These are phyloP conservation scores for Turnera subulata DNA, from an alignment of 345 rosid genomes.

Conservation along the genomic window DNA sequence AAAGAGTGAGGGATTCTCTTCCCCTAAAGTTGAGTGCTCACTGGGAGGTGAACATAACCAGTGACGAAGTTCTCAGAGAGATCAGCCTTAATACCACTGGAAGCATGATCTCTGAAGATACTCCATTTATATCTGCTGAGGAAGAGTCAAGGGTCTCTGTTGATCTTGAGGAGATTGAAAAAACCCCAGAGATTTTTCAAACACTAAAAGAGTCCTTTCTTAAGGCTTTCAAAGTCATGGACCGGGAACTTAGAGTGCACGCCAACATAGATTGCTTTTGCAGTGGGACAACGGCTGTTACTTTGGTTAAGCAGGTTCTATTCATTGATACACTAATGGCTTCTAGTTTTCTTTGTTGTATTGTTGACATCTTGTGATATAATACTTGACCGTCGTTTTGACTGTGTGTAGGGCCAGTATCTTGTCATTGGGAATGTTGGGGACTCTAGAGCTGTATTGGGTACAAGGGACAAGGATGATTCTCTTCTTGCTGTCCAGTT, in stretches of 20 bases:
- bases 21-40: slow-evolving; percentile 74
- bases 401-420: slow-evolving; percentile 53
- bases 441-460: slow-evolving; percentile 93
- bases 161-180: slow-evolving; percentile 48
- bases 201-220: slow-evolving; percentile 77
- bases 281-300: slow-evolving; percentile 98
- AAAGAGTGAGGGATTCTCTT: slow-evolving; percentile 87
- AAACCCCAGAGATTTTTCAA: slow-evolving; percentile 48
- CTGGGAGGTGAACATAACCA: slow-evolving; percentile 65
- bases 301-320: slow-evolving; percentile 83
- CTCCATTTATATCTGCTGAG: slow-evolving; percentile 53
- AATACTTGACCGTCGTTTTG: slow-evolving; percentile 10
- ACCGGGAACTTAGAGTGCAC: slow-evolving; percentile 79
- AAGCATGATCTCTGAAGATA: slow-evolving; percentile 52
- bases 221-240: slow-evolving; percentile 91
- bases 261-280: slow-evolving; percentile 77
- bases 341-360: background rate
- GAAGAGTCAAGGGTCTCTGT: slow-evolving; percentile 57
- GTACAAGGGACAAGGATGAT: slow-evolving; percentile 62
- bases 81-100: slow-evolving; percentile 46
- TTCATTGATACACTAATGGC: slow-evolving; percentile 7
- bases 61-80: slow-evolving; percentile 46
- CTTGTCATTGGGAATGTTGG: slow-evolving; percentile 86
- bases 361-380: slow-evolving; percentile 7
- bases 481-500: slow-evolving; percentile 79